Evolutionary conservation across 305 asterid species (phyloP).

Genomic region (Fraxinus baroniana): DNA sequence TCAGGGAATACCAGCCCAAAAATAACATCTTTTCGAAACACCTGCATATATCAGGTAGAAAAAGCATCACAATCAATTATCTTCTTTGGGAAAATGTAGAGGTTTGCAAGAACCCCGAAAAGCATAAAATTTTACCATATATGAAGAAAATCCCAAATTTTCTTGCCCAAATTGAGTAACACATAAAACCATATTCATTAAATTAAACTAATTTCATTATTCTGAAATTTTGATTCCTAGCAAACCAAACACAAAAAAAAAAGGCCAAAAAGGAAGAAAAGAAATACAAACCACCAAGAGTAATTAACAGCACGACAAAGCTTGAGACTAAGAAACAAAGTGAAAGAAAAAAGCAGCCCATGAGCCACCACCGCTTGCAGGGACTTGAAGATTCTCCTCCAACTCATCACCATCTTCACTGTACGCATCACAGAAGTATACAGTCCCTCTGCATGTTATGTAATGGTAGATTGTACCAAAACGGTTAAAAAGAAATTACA

Average conservation of each 20-base stretch:
- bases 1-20: not conserved
- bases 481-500: not conserved
- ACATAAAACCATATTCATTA: slow-evolving; percentile 1
- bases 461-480: slow-evolving; percentile 3
- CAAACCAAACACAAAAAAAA: not conserved
- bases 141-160: slow-evolving; percentile 11
- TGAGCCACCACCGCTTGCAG: slow-evolving; percentile 78
- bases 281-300: slow-evolving; percentile 79
- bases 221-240: not conserved
- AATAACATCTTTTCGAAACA: not conserved
- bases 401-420: slow-evolving; percentile 42
- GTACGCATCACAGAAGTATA: slow-evolving; percentile 5
- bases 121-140: not conserved
- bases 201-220: slow-evolving; percentile 11
- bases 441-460: slow-evolving; percentile 5
- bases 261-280: not conserved
- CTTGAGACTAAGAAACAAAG: slow-evolving; percentile 74
- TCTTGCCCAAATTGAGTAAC: slow-evolving; percentile 14
- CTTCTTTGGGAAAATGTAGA: not conserved
- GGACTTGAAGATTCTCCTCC: slow-evolving; percentile 79
- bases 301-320: slow-evolving; percentile 53
- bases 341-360: slow-evolving; percentile 70
- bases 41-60: not conserved
- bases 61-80: not conserved
- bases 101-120: not conserved